phyloP scores from a whole-genome alignment of 768 basidiomycete genomes.

The Mycena vulgaris region DNA sequence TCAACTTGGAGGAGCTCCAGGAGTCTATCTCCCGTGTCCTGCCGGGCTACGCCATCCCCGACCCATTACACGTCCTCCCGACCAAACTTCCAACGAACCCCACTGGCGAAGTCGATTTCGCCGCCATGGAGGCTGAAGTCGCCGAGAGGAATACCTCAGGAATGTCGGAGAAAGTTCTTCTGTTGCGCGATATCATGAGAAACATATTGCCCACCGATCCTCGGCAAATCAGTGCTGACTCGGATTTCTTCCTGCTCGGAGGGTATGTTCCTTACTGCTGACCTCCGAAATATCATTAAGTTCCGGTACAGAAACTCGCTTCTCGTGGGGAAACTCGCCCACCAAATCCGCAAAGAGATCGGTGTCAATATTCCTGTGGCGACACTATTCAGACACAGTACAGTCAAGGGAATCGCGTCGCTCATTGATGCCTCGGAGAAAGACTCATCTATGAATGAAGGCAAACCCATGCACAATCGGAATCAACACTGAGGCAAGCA shows the following conservation, averaged over 20 bases:
- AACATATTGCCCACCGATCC: constrained; percentile 49
- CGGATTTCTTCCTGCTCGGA: constrained; percentile 61
- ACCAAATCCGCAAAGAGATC: constrained; percentile 57
- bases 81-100: constrained; percentile 36
- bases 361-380: constrained; percentile 55
- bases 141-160: constrained; percentile 36
- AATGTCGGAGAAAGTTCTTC: constrained; percentile 50
- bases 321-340: constrained; percentile 59
- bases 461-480: background rate
- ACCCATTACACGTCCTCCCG: constrained; percentile 51
- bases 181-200: constrained; percentile 54
- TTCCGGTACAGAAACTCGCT: constrained; percentile 57
- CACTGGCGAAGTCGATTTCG: constrained; percentile 51
- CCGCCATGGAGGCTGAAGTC: constrained; percentile 47
- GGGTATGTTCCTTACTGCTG: constrained; percentile 28
- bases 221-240: constrained; percentile 46
- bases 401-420: constrained; percentile 57
- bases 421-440: constrained; percentile 51
- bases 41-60: constrained; percentile 59
- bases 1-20: constrained; percentile 44
- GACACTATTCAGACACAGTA: constrained; percentile 58
- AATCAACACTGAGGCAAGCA: constrained; percentile 17
- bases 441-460: no score
- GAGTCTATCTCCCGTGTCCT: constrained; percentile 43
- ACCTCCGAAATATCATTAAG: no score